Conservation (phyloP, 2,329 filamentous ascomycete species). For the Calonectria ilicicola region DNA sequence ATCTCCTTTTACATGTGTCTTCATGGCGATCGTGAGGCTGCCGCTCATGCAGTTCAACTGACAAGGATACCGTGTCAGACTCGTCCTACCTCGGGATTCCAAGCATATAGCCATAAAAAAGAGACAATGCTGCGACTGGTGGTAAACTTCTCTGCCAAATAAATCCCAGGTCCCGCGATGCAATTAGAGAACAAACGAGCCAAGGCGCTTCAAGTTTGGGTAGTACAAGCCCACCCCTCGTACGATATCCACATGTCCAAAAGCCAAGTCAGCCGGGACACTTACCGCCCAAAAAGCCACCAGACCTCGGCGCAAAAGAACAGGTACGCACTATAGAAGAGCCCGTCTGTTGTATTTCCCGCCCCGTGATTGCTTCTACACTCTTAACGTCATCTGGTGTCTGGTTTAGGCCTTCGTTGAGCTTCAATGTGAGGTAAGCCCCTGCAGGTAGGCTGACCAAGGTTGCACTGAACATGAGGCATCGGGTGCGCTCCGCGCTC, state of each 20-base stretch:
- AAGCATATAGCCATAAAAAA: neutral
- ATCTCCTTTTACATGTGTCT: neutral
- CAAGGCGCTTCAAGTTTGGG: neutral
- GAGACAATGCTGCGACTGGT: neutral
- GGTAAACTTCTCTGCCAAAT: neutral
- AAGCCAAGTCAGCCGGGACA: neutral
- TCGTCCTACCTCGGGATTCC: neutral
- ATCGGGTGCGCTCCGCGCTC: constrained; percentile 13
- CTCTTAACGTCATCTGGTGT: neutral
- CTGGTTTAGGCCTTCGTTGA: neutral
- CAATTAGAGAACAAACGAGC: neutral
- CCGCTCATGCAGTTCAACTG: neutral
- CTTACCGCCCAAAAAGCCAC: neutral
- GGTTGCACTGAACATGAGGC: constrained; percentile 15
- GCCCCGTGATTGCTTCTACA: neutral
- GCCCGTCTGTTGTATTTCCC: neutral
- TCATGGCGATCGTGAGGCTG: neutral
- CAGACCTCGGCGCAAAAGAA: neutral
- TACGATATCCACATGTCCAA: constrained; percentile 6
- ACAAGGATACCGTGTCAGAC: neutral
- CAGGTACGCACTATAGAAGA: neutral
- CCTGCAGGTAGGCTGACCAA: neutral
- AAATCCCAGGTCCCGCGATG: neutral
- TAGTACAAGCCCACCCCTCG: constrained; percentile 6
- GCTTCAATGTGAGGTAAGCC: neutral